Evolutionary conservation across 78 protist genomes (phyloP), one percentile per base, ranked within the genome.

Genomic region (Speleostelium caveatum): DNA sequence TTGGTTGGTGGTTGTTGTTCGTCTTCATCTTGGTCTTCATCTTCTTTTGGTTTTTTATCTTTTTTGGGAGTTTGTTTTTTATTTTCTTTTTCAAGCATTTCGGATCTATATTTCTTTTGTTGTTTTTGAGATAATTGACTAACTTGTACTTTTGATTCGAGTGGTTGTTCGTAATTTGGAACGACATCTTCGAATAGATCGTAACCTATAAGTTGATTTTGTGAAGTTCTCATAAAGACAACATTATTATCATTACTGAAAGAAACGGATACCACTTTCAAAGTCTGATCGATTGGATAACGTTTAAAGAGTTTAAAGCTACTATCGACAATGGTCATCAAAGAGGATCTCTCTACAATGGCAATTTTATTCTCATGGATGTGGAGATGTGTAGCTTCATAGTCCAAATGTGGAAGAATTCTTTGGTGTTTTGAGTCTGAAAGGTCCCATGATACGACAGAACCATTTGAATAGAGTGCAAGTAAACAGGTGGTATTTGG

Each of bases 391-490:
- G 10, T 45, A 45, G 53, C 53, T 45, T 6, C 53, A 45, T 45
- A 10, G 53, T 14, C n/a, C n/a, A 45, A 14, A 45, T 45, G 53
- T 14, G 10, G 53, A 45, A 14, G 6, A 10, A 10, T n/a, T n/a
- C 53, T 14, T 14, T 10, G 53, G 53, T 45, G 53, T 14, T 10
- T 45, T 14, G 10, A 45, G n/a, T 45, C 6, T 45, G 6, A 45
- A 53, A 83, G 39, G 60, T 69, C 69, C 91, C 91, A 83, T 19
- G 69, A 39, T 1, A 35, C 22, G 12, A 63, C 35, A 45, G 79
- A 39, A 22, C 24, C 32, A 1, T 67, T 61, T 21, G 22, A 36
- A 32, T 69, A 83, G 21, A 17, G n/a, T n/a, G n/a, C n/a, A 21
- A 0, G 42, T 45, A 17, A 83, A 45, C 3, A 83, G 19, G 22